phyloP scores from a whole-genome alignment of 208 protist genomes.

The Strigomonas oncopelti region DNA sequence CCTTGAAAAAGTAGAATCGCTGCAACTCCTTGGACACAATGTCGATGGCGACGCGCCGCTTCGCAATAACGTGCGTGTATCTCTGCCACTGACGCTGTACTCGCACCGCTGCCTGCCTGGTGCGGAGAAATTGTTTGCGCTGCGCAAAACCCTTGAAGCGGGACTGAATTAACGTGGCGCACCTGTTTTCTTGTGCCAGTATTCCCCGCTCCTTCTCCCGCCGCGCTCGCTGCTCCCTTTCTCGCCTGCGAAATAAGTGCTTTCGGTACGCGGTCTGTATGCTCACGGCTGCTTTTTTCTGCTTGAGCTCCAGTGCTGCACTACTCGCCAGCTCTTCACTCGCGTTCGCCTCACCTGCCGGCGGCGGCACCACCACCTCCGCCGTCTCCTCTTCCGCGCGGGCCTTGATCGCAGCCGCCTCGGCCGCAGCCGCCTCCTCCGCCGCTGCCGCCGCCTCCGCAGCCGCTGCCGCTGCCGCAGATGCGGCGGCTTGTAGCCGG shows the following conservation, averaged over 20 bases:
- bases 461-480: no score
- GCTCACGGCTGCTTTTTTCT: neutral
- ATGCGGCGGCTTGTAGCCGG: no score
- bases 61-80: neutral
- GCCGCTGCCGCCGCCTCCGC: no score
- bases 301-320: neutral
- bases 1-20: slow-evolving; percentile 8
- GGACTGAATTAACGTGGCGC: neutral
- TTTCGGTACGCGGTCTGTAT: neutral
- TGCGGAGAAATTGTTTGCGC: neutral
- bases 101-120: neutral
- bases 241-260: neutral
- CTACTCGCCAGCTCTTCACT: neutral
- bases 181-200: neutral
- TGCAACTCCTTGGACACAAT: slow-evolving; percentile 11
- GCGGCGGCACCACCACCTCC: no score
- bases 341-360: no score
- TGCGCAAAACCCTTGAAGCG: neutral
- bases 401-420: no score
- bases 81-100: neutral
- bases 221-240: neutral
- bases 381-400: no score
- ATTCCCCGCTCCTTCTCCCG: neutral
- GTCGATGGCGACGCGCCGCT: neutral
- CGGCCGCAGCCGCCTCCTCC: no score